Conservation (phyloP, 179 eudicot genomes). For the Nepenthes alata region DNA sequence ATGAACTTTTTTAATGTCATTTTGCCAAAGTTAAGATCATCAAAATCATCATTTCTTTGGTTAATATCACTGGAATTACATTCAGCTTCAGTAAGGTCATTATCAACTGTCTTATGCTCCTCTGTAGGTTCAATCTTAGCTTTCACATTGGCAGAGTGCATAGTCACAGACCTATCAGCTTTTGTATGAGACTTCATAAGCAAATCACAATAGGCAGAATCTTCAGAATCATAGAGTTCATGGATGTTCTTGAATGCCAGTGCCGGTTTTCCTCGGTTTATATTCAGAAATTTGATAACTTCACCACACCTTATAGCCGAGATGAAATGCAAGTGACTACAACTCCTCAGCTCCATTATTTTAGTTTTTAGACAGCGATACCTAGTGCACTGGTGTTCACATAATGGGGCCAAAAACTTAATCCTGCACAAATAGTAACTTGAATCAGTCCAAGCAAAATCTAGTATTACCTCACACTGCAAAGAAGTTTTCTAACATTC, state of each 20-base stretch:
- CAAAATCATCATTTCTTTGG: constrained; percentile 14
- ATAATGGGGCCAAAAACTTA: no score
- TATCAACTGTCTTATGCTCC: constrained; percentile 20
- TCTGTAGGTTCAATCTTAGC: constrained; percentile 26
- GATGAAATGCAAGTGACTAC: constrained; percentile 43
- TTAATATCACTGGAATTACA: no score
- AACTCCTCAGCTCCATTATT: constrained; percentile 48
- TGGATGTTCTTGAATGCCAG: constrained; percentile 32
- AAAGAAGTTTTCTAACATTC: no score
- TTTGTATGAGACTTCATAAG: constrained; percentile 12
- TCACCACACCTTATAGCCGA: constrained; percentile 33
- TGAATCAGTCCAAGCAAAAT: no score
- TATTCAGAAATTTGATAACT: constrained; percentile 32
- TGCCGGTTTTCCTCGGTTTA: constrained; percentile 35
- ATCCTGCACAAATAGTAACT: no score
- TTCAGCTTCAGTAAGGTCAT: neutral
- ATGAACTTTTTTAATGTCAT: constrained; percentile 52
- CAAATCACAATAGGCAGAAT: constrained; percentile 11
- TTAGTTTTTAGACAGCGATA: neutral
- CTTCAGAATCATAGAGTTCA: constrained; percentile 35
- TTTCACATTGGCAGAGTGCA: constrained; percentile 8
- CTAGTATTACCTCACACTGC: no score
- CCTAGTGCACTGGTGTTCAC: neutral
- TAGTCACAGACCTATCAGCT: constrained; percentile 17
- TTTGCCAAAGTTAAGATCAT: constrained; percentile 24